A percentile compares a stretch with the other conserved stretches of the same genome.
Conservation (phyloP, 225 moss, liverwort and hornwort species). For the Lunularia cruciata region DNA sequence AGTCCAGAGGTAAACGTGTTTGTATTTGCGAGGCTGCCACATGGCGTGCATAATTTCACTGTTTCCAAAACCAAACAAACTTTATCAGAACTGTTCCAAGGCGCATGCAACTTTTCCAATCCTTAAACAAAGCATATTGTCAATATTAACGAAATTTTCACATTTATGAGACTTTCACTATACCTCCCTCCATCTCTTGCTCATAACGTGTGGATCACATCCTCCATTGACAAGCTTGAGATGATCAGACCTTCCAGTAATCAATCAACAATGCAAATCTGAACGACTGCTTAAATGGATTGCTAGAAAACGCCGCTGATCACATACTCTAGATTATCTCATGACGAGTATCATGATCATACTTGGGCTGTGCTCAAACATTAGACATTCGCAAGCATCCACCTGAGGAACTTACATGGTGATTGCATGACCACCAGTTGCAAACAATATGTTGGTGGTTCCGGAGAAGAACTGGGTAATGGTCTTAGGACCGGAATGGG, state of each 20-base stretch:
- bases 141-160: background rate
- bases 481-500: constrained; percentile 24
- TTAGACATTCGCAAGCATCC: too few relatives aligned
- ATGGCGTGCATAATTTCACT: constrained; percentile 57
- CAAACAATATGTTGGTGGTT: constrained; percentile 44
- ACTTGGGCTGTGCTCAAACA: too few relatives aligned
- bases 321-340: too few relatives aligned
- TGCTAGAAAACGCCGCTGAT: too few relatives aligned
- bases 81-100: background rate
- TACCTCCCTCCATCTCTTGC: too few relatives aligned
- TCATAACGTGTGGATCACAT: too few relatives aligned
- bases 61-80: background rate
- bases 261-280: too few relatives aligned
- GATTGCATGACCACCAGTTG: constrained; percentile 43
- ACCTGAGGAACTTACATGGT: constrained; percentile 31
- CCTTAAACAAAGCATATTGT: background rate
- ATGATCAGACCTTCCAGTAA: too few relatives aligned
- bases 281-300: too few relatives aligned
- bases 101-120: background rate
- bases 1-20: constrained; percentile 36
- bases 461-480: constrained; percentile 32
- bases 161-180: background rate
- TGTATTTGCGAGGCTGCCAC: constrained; percentile 49
- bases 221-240: too few relatives aligned
- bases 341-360: too few relatives aligned